Percentiles rank a stretch among this genome's conserved stretches.
These are phyloP conservation scores for Pythium aristosporum DNA, from an alignment of 352 stramenopile species.

Conservation along the genomic window DNA sequence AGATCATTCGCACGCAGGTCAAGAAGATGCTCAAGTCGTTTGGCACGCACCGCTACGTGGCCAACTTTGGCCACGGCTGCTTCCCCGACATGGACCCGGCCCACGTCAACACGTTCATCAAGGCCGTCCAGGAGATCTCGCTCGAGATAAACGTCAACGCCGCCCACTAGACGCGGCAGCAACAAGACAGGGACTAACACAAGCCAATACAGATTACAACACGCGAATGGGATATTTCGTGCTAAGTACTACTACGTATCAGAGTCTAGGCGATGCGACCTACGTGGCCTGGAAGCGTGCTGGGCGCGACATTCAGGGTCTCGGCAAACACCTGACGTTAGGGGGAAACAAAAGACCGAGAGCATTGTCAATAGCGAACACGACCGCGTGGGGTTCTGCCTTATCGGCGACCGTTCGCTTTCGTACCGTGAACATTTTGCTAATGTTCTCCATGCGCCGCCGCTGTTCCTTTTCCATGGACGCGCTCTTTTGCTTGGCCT, in stretches of 20 bases:
- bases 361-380: not conserved
- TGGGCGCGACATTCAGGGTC: slow-evolving; percentile 56
- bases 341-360: slow-evolving; percentile 10
- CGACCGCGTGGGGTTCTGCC: not conserved
- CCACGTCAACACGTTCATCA: slow-evolving; percentile 95
- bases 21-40: slow-evolving; percentile 95
- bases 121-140: slow-evolving; percentile 94
- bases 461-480: slow-evolving; percentile 70
- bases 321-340: slow-evolving; percentile 56
- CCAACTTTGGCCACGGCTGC: slow-evolving; percentile 97
- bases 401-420: not conserved
- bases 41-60: slow-evolving; percentile 94
- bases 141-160: slow-evolving; percentile 77
- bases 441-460: slow-evolving; percentile 72
- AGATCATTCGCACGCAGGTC: slow-evolving; percentile 83
- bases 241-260: not conserved
- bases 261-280: slow-evolving; percentile 26
- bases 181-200: not conserved
- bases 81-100: slow-evolving; percentile 94
- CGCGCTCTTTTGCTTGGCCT: slow-evolving; percentile 47
- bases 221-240: not conserved
- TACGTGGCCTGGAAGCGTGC: slow-evolving; percentile 11
- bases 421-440: slow-evolving; percentile 70
- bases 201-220: slow-evolving; percentile 29
- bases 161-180: slow-evolving; percentile 15